Evolutionary conservation across 345 rosid genomes (phyloP).

Genomic region (Populus deltoides): DNA sequence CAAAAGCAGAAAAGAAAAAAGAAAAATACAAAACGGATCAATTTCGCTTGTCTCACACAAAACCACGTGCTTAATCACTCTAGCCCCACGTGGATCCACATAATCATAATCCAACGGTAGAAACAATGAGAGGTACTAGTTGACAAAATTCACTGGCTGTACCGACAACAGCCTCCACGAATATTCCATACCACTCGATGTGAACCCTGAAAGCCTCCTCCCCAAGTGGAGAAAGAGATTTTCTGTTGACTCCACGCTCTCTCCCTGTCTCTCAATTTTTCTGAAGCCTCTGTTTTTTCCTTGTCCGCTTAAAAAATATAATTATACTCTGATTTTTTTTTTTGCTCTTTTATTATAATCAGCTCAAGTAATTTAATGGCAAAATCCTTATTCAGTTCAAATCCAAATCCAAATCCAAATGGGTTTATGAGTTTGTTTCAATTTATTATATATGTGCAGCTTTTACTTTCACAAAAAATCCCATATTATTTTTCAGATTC

Average conservation of each 20-base stretch:
- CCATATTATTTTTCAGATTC: constrained; percentile 29
- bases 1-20: background rate
- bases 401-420: constrained; percentile 13
- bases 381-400: constrained; percentile 40
- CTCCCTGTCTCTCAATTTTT: no score
- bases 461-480: constrained; percentile 18
- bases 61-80: background rate
- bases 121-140: background rate
- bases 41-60: background rate
- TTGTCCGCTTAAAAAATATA: background rate
- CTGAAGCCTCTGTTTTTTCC: no score
- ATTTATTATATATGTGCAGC: constrained; percentile 26
- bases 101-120: background rate
- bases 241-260: background rate
- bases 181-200: constrained; percentile 32
- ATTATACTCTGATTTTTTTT: background rate
- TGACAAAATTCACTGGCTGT: background rate
- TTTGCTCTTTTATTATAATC: background rate
- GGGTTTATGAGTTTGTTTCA: constrained; percentile 24
- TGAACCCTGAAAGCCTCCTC: constrained; percentile 3
- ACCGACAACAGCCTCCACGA: constrained; percentile 14
- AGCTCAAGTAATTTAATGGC: constrained; percentile 51
- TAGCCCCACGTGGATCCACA: background rate
- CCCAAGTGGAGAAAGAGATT: background rate
- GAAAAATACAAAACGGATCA: background rate